Conservation (phyloP, 2,329 filamentous ascomycete genomes). For the Trichoderma lentiforme region DNA sequence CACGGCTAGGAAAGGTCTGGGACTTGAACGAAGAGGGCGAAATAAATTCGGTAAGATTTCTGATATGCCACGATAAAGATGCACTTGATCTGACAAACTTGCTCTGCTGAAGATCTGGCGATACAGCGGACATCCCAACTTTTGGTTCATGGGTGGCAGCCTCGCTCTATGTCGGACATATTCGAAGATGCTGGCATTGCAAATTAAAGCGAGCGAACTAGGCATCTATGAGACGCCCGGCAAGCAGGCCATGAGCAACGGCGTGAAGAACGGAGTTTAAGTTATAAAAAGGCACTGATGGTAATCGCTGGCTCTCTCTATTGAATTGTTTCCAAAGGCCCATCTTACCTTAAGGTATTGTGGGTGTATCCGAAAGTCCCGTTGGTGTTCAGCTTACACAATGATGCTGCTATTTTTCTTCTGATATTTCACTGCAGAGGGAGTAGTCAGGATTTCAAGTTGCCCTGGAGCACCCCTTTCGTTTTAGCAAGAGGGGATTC, state of each 20-base stretch:
- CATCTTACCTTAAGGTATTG: neutral
- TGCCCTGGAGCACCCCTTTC: neutral
- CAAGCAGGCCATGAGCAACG: neutral
- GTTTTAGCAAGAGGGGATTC: no score
- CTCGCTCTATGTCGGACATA: slow-evolving; percentile 59
- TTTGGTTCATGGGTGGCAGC: slow-evolving; percentile 66
- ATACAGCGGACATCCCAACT: slow-evolving; percentile 57
- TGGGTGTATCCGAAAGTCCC: neutral
- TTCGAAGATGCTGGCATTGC: slow-evolving; percentile 52
- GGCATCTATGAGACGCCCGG: neutral
- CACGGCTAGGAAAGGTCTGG: slow-evolving; percentile 55
- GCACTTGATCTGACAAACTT: neutral
- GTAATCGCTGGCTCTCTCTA: neutral
- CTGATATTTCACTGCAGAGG: no score
- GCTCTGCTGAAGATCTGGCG: slow-evolving; percentile 44
- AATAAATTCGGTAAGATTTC: slow-evolving; percentile 42
- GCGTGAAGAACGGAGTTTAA: neutral
- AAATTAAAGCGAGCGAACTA: slow-evolving; percentile 45
- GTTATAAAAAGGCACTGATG: no score
- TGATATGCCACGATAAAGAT: neutral
- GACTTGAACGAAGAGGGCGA: slow-evolving; percentile 58
- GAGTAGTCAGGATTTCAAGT: neutral
- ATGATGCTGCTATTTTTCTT: neutral
- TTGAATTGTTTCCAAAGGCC: neutral
- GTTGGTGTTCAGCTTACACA: neutral